Base-by-base conservation (phyloP, 1,139 yeast species). In the Maudiozyma humilis region DNA sequence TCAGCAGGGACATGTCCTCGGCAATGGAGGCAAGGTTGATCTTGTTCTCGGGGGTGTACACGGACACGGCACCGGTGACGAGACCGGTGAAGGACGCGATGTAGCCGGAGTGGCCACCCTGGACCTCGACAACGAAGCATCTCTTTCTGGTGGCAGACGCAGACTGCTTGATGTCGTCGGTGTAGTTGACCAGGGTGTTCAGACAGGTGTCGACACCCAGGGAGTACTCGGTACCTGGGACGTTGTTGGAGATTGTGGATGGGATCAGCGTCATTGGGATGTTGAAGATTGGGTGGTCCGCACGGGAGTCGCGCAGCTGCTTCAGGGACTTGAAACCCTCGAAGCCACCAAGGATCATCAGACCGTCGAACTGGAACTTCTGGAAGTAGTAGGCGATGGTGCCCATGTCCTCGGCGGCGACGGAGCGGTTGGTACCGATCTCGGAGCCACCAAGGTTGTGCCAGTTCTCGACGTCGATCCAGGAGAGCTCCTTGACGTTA, bases 21-120 rank as follows among this genome's bases (percentile, higher is more conserved):
- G 75, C 78, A 38, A 82, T 67, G 50, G 79, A 78, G 35, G 68
- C 67, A 57, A 83, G 68, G 32, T 70, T 69, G 36, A 81, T 73
- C 48, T 78, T 79, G 54, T 77, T 76, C 62, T 83, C 93, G 23
- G 93, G 93, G 1, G 83, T 80, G 60, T 83, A 83, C 0, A 83
- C 77, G 0, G 82, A 84, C 47, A 78, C 80, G 2, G 93, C 82
- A 47, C 91, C 93, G 31, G 82, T 72, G 32, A 79, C 78, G 42
- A 83, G 67, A 31, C 84, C 80, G 10, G 82, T 78, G 63, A 67
- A 78, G 12, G 85, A 74, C 18, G 91, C 88, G 55, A 83, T 78
- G 59, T 76, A 83, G 39, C 93, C 93, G 23, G 86, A 80, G 61
- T 83, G 79, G 42, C 93, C 93, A 54, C 93, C 93, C 65, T 83